Evolutionary conservation across 306 rosid species (phyloP).

Genomic region (Pyrus bretschneideri): DNA sequence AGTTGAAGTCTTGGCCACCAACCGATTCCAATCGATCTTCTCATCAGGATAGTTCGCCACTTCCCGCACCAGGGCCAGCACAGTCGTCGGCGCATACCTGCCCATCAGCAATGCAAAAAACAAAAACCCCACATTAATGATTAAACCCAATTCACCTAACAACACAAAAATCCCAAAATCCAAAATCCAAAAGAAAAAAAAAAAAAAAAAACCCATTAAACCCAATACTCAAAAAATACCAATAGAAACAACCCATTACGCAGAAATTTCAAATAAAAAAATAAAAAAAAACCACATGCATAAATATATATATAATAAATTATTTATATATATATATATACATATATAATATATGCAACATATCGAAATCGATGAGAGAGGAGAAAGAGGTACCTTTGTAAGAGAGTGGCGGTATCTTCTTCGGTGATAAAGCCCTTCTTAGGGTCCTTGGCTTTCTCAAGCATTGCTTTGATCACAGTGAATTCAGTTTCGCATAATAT

Average conservation of each 20-base stretch:
- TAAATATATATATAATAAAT: neutral
- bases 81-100: conserved; percentile 52
- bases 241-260: too few relatives aligned
- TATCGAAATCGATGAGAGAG: neutral
- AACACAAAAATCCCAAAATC: neutral
- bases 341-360: neutral
- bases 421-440: conserved; percentile 41
- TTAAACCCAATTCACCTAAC: neutral
- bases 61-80: conserved; percentile 68
- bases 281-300: neutral
- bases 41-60: conserved; percentile 31
- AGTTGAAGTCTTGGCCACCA: conserved; percentile 62
- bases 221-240: too few relatives aligned
- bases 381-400: conserved; percentile 36
- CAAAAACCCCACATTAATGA: neutral
- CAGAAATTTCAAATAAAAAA: neutral
- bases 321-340: neutral
- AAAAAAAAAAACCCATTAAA: neutral
- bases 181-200: too few relatives aligned
- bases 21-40: conserved; percentile 71
- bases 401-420: conserved; percentile 40
- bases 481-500: neutral
- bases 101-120: neutral
- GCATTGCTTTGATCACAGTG: conserved; percentile 25
- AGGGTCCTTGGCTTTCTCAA: conserved; percentile 23